A percentile compares a stretch with the other conserved stretches of the same genome.
phyloP scores from a whole-genome alignment of 169 alveolate genomes.

The Plasmodium coatneyi region DNA sequence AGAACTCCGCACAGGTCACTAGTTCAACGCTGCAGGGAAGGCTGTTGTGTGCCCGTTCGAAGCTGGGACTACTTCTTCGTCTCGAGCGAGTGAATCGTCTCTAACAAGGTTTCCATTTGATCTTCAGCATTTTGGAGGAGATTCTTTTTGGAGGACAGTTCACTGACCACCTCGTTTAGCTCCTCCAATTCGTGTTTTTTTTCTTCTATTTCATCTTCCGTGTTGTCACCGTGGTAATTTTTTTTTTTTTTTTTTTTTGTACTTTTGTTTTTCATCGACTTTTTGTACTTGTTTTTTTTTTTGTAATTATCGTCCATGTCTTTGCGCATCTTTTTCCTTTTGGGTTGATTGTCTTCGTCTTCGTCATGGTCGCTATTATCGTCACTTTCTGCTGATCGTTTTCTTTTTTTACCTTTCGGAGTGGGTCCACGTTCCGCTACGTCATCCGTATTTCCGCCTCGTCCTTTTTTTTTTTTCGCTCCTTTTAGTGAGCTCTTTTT shows the following conservation, averaged over 20 bases:
- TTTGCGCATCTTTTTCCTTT: not conserved
- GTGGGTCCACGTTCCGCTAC: not conserved
- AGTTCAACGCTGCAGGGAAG: not conserved
- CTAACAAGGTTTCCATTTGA: constrained; percentile 3
- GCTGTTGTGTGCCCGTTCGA: not conserved
- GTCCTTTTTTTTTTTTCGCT: not conserved
- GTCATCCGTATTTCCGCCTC: not conserved
- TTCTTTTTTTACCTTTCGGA: not conserved
- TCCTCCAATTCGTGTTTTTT: constrained; percentile 33
- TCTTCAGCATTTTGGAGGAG: constrained; percentile 34
- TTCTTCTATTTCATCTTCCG: not conserved
- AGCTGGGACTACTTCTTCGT: not conserved
- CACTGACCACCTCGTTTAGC: constrained; percentile 18
- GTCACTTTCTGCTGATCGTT: not conserved
- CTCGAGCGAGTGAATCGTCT: constrained; percentile 31
- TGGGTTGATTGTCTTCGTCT: not conserved
- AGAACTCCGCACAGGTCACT: not conserved
- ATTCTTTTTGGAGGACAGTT: constrained; percentile 18
- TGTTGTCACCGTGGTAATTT: not conserved
- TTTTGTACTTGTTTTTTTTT: not conserved
- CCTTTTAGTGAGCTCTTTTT: not conserved
- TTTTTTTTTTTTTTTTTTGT: not conserved
- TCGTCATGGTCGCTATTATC: not conserved
- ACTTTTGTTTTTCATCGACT: not conserved
- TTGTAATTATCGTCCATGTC: not conserved